Conservation (phyloP, 2,329 filamentous ascomycete genomes). For the Geosmithia putterillii region DNA sequence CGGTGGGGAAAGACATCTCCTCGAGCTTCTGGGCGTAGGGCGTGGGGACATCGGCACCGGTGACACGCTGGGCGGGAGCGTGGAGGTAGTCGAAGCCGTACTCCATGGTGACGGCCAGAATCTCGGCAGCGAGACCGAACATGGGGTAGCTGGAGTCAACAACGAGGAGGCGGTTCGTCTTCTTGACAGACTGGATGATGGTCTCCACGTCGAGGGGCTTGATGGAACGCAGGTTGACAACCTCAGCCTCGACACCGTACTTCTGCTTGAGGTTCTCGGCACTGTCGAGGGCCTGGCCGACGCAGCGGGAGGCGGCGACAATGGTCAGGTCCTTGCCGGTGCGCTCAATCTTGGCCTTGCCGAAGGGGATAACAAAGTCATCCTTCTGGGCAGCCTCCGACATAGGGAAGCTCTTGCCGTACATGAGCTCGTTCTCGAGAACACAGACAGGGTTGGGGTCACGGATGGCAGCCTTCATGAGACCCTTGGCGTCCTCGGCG, state of each 20-base stretch:
- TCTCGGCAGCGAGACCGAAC: constrained; percentile 85
- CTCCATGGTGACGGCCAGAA: constrained; percentile 90
- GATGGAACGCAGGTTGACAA: constrained; percentile 94
- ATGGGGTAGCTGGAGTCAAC: constrained; percentile 96
- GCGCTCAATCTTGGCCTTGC: constrained; percentile 98
- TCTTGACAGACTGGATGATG: constrained; percentile 96
- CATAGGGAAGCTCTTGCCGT: constrained; percentile 93
- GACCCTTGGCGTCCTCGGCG: constrained; percentile 94
- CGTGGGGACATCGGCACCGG: constrained; percentile 92
- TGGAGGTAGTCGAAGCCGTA: constrained; percentile 98
- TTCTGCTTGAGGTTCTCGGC: constrained; percentile 91
- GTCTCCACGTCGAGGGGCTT: constrained; percentile 94
- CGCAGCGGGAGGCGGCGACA: constrained; percentile 86
- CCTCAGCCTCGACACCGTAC: constrained; percentile 90
- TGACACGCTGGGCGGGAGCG: constrained; percentile 84
- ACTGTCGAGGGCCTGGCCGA: constrained; percentile 79
- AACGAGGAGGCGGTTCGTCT: constrained; percentile 82
- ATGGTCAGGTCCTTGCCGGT: constrained; percentile 92
- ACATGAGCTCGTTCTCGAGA: constrained; percentile 81
- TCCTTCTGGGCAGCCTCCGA: constrained; percentile 90
- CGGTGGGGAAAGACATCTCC: constrained; percentile 89
- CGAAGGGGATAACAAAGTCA: constrained; percentile 94
- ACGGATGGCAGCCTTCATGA: constrained; percentile 93
- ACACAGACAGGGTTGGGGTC: constrained; percentile 96
- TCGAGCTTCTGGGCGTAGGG: constrained; percentile 90